phyloP scores from a whole-genome alignment of 139 green algal genomes.

The Desmodesmus armatus region DNA sequence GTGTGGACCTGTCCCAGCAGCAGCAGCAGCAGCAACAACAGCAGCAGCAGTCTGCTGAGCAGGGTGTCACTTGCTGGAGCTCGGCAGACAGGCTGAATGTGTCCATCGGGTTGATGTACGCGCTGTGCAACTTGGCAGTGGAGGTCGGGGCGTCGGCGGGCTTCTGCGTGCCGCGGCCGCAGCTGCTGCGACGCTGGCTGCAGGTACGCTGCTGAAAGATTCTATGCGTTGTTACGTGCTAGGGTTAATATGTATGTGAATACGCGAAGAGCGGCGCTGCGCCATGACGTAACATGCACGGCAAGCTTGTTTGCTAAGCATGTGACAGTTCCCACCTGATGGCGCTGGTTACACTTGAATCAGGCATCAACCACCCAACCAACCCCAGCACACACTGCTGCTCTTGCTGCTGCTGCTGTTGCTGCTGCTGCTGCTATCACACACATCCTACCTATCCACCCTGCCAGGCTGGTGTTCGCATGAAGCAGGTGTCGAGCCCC shows the following conservation, averaged over 20 bases:
- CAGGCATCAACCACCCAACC: background rate
- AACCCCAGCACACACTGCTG: background rate
- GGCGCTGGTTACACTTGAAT: too few relatives aligned
- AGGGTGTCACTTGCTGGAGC: constrained; percentile 61
- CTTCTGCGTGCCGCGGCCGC: constrained; percentile 75
- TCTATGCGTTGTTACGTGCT: background rate
- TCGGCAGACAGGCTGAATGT: constrained; percentile 76
- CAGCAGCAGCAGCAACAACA: constrained; percentile 10
- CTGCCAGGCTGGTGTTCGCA: constrained; percentile 62
- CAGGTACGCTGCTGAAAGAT: constrained; percentile 44
- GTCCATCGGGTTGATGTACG: constrained; percentile 76
- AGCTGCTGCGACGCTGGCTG: constrained; percentile 79
- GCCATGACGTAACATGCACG: background rate
- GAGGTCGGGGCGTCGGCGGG: constrained; percentile 45
- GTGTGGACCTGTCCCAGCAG: background rate
- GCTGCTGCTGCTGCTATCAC: background rate
- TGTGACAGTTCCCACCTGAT: too few relatives aligned
- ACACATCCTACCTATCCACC: too few relatives aligned
- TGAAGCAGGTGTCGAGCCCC: constrained; percentile 64
- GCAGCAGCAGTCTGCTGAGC: background rate
- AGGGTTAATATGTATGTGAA: background rate
- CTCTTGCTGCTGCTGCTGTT: background rate
- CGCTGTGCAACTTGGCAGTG: constrained; percentile 64
- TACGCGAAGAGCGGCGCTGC: background rate
- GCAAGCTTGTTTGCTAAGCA: too few relatives aligned